Percentiles rank a stretch among this genome's conserved stretches.
These are phyloP conservation scores for Alternaria metachromatica DNA, from an alignment of 2,329 filamentous ascomycete species.

Conservation along the genomic window DNA sequence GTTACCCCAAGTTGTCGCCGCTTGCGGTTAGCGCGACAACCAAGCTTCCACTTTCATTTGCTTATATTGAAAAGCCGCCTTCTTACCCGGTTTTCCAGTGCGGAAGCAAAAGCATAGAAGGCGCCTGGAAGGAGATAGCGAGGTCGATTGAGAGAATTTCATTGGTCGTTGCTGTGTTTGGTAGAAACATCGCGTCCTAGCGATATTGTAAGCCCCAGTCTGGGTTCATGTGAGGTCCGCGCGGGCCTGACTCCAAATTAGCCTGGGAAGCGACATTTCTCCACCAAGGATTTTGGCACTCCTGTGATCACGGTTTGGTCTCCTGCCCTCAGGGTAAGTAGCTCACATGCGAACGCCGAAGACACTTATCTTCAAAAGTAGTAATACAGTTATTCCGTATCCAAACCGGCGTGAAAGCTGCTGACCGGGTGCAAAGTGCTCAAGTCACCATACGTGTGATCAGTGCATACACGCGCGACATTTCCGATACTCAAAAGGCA, in stretches of 20 bases:
- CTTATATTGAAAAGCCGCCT: constrained; percentile 8
- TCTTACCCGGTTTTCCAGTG: constrained; percentile 12
- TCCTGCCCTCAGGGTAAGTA: not conserved
- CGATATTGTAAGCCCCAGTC: constrained; percentile 23
- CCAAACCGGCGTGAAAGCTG: not conserved
- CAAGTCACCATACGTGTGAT: not conserved
- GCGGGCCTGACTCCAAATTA: constrained; percentile 40
- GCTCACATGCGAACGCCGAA: not conserved
- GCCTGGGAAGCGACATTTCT: constrained; percentile 9
- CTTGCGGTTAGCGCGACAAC: constrained; percentile 2
- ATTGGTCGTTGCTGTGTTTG: constrained; percentile 11
- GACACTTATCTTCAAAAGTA: not conserved
- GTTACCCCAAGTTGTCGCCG: not conserved
- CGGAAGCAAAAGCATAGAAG: constrained; percentile 1
- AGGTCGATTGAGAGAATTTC: not conserved
- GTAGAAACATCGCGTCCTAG: not conserved
- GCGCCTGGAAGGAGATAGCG: constrained; percentile 9
- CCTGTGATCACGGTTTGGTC: not conserved
- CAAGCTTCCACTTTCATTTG: constrained; percentile 12
- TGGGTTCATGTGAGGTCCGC: constrained; percentile 32
- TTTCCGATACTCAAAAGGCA: not conserved
- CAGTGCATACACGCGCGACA: not conserved
- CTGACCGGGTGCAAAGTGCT: not conserved
- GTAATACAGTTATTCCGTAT: constrained; percentile 7
- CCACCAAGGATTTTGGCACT: constrained; percentile 4